Evolutionary conservation across 768 basidiomycete species (phyloP).

Genomic region (Podaxis carcinomalis): DNA sequence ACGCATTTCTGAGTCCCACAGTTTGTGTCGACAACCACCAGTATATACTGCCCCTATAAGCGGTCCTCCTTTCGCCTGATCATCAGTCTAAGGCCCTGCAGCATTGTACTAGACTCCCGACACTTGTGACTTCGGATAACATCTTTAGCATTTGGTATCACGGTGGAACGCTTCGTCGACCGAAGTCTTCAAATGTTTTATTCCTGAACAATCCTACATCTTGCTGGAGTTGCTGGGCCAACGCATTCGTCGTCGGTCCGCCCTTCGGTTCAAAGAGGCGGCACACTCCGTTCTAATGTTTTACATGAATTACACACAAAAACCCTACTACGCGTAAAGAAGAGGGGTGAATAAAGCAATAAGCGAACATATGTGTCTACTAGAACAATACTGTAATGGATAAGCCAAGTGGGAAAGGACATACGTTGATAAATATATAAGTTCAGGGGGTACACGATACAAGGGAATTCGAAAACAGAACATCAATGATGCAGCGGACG

Average conservation of each 20-base stretch:
- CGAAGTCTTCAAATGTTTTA: constrained; percentile 56
- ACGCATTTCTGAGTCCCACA: constrained; percentile 72
- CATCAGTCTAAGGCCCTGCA: constrained; percentile 46
- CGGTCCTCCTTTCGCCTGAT: constrained; percentile 14
- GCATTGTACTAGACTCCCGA: constrained; percentile 76
- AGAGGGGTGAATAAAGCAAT: background rate
- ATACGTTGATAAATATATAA: background rate
- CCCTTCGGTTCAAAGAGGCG: constrained; percentile 64
- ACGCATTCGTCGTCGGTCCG: constrained; percentile 41
- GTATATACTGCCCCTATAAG: constrained; percentile 85
- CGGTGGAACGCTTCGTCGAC: constrained; percentile 78
- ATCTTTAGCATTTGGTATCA: constrained; percentile 80
- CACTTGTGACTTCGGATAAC: constrained; percentile 63
- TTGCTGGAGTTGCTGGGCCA: background rate
- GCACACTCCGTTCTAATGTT: constrained; percentile 67
- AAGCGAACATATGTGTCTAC: constrained; percentile 5
- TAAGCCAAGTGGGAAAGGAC: background rate
- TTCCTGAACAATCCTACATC: background rate
- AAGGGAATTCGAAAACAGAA: background rate
- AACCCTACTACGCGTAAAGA: constrained; percentile 1
- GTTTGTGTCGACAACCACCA: constrained; percentile 89
- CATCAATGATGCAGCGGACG: constrained; percentile 4
- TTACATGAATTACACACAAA: constrained; percentile 10
- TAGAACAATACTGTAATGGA: constrained; percentile 9
- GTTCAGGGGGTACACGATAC: background rate